phyloP scores from a whole-genome alignment of 768 basidiomycete species.

The Lentinula sp. region DNA sequence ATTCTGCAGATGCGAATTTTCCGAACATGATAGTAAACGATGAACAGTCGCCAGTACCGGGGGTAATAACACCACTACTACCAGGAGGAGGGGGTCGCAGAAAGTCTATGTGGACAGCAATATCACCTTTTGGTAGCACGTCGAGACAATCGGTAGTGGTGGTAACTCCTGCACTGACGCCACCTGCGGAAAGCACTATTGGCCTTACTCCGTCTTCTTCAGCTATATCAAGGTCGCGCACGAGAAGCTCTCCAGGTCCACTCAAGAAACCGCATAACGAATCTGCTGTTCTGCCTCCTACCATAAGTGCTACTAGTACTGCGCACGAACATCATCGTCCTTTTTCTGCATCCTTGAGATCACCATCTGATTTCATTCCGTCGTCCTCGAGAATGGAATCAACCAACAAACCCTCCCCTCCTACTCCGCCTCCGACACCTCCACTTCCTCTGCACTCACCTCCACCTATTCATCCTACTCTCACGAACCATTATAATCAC shows the following conservation, averaged over 20 bases:
- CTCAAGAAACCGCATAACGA: not conserved
- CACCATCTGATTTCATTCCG: not conserved
- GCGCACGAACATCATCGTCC: not conserved
- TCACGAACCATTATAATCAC: not conserved
- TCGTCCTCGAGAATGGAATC: no score
- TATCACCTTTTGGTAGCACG: not conserved
- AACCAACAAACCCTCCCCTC: not conserved
- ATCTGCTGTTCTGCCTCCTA: not conserved
- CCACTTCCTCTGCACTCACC: constrained; percentile 22
- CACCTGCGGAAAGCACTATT: not conserved
- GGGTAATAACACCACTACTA: no score
- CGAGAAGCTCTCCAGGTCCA: not conserved
- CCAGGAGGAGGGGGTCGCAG: not conserved
- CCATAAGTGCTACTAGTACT: not conserved
- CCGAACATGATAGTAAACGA: no score
- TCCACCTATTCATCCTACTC: constrained; percentile 47
- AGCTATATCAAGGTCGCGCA: not conserved
- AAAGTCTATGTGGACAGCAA: not conserved
- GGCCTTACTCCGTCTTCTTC: not conserved
- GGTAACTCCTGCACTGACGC: not conserved
- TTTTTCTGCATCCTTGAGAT: not conserved
- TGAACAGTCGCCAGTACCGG: no score
- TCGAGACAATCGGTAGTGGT: not conserved
- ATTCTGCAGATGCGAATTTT: constrained; percentile 43
- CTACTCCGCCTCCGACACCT: constrained; percentile 9